Conservation (phyloP, 2,329 filamentous ascomycete species). For the Paraconiothyrium brasiliense region DNA sequence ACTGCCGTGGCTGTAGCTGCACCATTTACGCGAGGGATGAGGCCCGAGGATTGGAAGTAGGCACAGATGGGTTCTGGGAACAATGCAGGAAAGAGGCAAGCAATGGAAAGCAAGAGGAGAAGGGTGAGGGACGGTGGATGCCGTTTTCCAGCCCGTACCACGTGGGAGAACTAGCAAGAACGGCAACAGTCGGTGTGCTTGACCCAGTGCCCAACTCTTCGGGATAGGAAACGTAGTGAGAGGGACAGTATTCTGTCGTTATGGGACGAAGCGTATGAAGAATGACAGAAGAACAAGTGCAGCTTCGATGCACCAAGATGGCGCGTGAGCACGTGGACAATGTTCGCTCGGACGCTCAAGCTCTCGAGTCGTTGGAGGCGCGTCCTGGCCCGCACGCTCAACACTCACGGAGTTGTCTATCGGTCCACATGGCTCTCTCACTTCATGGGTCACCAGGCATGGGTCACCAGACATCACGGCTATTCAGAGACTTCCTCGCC, state of each 20-base stretch:
- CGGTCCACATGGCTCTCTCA: neutral
- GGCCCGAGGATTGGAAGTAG: slow-evolving; percentile 22
- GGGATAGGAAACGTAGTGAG: slow-evolving; percentile 69
- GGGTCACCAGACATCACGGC: neutral
- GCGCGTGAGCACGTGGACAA: slow-evolving; percentile 60
- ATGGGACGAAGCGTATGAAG: neutral
- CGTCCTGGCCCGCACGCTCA: neutral
- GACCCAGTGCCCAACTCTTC: slow-evolving; percentile 59
- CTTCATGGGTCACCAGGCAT: neutral
- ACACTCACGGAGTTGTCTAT: neutral
- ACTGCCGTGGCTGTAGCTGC: slow-evolving; percentile 34
- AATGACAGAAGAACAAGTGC: neutral
- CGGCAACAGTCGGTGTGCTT: slow-evolving; percentile 65
- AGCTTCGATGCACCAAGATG: slow-evolving; percentile 18
- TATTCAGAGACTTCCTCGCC: neutral
- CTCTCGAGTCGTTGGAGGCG: slow-evolving; percentile 17
- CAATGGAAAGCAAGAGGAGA: slow-evolving; percentile 32
- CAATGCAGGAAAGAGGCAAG: slow-evolving; percentile 37
- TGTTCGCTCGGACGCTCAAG: slow-evolving; percentile 80
- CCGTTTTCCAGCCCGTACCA: slow-evolving; percentile 37
- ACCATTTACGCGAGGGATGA: slow-evolving; percentile 25
- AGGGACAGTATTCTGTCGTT: slow-evolving; percentile 64
- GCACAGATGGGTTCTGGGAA: slow-evolving; percentile 23
- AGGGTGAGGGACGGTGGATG: slow-evolving; percentile 40
- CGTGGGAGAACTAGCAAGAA: slow-evolving; percentile 41